phyloP scores from a whole-genome alignment of 2,329 filamentous ascomycete genomes.

The Knufia petricola region DNA sequence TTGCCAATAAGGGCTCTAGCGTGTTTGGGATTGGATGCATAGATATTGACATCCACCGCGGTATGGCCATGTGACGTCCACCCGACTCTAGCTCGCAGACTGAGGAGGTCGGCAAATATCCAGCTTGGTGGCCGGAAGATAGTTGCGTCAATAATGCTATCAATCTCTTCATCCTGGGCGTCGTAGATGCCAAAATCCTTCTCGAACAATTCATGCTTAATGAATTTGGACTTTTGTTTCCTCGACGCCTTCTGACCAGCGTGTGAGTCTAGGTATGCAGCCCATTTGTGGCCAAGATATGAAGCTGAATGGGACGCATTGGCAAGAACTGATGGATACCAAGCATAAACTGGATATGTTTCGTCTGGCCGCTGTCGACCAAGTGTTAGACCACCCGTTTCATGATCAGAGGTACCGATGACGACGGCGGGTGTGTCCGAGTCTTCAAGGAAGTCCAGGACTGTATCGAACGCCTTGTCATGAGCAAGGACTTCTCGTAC shows the following conservation, averaged over 20 bases:
- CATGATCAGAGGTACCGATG: slow-evolving; percentile 87
- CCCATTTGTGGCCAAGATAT: slow-evolving; percentile 55
- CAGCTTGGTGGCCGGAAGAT: slow-evolving; percentile 49
- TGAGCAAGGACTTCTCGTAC: slow-evolving; percentile 93
- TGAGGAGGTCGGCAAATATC: slow-evolving; percentile 61
- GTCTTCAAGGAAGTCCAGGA: slow-evolving; percentile 72
- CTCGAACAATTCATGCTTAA: slow-evolving; percentile 55
- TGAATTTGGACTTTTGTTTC: slow-evolving; percentile 40
- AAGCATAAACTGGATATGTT: slow-evolving; percentile 59
- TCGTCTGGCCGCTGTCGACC: slow-evolving; percentile 62
- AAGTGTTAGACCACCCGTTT: slow-evolving; percentile 79
- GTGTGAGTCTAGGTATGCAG: slow-evolving; percentile 44
- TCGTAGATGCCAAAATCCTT: slow-evolving; percentile 69
- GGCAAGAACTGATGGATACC: slow-evolving; percentile 74
- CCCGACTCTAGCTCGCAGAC: slow-evolving; percentile 61
- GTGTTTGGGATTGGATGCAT: slow-evolving; percentile 60
- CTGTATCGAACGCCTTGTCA: slow-evolving; percentile 72
- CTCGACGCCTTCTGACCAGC: slow-evolving; percentile 13
- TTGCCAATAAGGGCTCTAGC: slow-evolving; percentile 65
- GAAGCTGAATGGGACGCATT: slow-evolving; percentile 70
- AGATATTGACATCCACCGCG: slow-evolving; percentile 93
- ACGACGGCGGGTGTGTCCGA: slow-evolving; percentile 67
- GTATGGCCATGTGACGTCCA: slow-evolving; percentile 93
- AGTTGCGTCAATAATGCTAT: slow-evolving; percentile 48
- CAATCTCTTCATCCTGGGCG: slow-evolving; percentile 60